These are phyloP conservation scores for Daldinia bambusicola DNA, from an alignment of 495 filamentous ascomycete genomes.

Conservation along the genomic window DNA sequence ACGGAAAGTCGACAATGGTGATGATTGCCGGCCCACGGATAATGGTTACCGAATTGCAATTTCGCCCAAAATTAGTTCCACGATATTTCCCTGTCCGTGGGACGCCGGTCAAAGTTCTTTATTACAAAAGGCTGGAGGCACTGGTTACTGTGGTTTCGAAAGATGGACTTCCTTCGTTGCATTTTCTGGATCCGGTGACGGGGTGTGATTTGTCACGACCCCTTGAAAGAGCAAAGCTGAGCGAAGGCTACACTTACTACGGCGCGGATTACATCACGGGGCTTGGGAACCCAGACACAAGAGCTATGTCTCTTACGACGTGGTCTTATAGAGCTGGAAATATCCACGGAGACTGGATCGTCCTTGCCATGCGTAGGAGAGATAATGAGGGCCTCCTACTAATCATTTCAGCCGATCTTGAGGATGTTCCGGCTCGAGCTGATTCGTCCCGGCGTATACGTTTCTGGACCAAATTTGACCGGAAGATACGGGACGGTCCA, in stretches of 20 bases:
- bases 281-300: conserved; percentile 54
- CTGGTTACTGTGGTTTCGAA: conserved; percentile 63
- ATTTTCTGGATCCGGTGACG: conserved; percentile 61
- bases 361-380: conserved; percentile 55
- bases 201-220: conserved; percentile 57
- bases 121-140: conserved; percentile 60
- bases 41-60: conserved; percentile 61
- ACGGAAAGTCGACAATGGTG: conserved; percentile 47
- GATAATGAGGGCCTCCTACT: conserved; percentile 54
- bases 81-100: conserved; percentile 60
- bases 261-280: conserved; percentile 52
- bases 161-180: conserved; percentile 50
- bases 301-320: conserved; percentile 55
- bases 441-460: conserved; percentile 44
- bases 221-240: conserved; percentile 46
- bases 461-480: conserved; percentile 58
- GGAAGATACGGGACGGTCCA: conserved; percentile 50
- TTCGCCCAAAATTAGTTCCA: conserved; percentile 59
- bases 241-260: conserved; percentile 20
- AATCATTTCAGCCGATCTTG: conserved; percentile 54
- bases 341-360: conserved; percentile 52
- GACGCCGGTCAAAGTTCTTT: conserved; percentile 64
- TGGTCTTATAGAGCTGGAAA: conserved; percentile 58
- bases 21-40: conserved; percentile 58
- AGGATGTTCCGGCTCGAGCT: conserved; percentile 20